phyloP scores from a whole-genome alignment of 768 basidiomycete species.

The Suillus brevipes region DNA sequence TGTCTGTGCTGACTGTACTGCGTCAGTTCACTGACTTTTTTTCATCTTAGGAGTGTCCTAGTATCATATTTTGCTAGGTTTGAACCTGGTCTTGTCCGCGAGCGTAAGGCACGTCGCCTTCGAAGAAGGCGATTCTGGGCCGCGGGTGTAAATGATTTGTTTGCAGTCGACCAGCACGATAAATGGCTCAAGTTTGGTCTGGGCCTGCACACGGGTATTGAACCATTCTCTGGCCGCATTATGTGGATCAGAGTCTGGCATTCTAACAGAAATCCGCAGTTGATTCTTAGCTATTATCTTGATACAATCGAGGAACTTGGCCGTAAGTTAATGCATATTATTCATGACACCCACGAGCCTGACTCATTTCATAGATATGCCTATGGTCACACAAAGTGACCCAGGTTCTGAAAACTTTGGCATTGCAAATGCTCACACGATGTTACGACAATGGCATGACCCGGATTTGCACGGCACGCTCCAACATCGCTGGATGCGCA shows the following conservation, averaged over 20 bases:
- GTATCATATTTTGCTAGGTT: conserved; percentile 1
- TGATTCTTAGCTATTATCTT: conserved; percentile 21
- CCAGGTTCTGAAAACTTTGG: conserved; percentile 44
- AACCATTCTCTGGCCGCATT: conserved; percentile 22
- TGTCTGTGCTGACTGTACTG: background rate
- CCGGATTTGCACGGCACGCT: conserved; percentile 36
- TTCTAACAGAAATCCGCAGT: conserved; percentile 23
- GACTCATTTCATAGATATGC: conserved; percentile 28
- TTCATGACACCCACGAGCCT: conserved; percentile 9
- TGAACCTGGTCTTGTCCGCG: conserved; percentile 25
- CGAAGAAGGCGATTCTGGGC: conserved; percentile 36
- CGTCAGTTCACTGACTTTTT: background rate
- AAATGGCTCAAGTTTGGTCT: conserved; percentile 46
- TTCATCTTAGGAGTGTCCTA: conserved; percentile 7
- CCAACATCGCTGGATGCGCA: conserved; percentile 41
- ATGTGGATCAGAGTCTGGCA: conserved; percentile 30
- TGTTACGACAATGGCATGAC: conserved; percentile 40
- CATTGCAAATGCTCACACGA: conserved; percentile 45
- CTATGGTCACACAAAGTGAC: conserved; percentile 45
- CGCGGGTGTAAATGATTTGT: conserved; percentile 43
- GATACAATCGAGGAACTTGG: conserved; percentile 16
- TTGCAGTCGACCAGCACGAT: conserved; percentile 45
- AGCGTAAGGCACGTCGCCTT: conserved; percentile 22
- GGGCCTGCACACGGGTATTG: conserved; percentile 26
- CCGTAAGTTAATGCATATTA: conserved; percentile 11